These are phyloP conservation scores for Sutorius australiensis DNA, from an alignment of 768 basidiomycete genomes.

Conservation along the genomic window DNA sequence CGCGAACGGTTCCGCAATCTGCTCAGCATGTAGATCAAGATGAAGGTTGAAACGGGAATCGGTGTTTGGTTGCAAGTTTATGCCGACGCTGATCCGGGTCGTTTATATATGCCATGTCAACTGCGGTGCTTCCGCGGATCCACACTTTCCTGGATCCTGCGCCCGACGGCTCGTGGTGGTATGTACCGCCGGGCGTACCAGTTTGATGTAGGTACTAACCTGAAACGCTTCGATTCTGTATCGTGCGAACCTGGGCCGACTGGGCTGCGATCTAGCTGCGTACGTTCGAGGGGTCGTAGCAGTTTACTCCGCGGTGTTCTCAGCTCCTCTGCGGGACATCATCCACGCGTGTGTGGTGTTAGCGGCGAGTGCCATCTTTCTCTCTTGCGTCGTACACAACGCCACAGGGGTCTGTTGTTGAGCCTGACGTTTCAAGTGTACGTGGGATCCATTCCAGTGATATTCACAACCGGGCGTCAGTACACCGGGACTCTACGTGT, in stretches of 20 bases:
- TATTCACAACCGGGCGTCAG: neutral
- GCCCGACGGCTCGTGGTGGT: conserved; percentile 2
- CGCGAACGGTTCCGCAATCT: too few relatives aligned
- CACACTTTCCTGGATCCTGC: too few relatives aligned
- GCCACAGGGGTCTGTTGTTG: neutral
- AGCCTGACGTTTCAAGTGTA: neutral
- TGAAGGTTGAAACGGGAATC: too few relatives aligned
- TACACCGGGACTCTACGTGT: neutral
- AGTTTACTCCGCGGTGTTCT: neutral
- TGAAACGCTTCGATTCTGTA: neutral
- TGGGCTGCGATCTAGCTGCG: neutral
- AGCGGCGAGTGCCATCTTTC: neutral
- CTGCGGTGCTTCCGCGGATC: conserved; percentile 12
- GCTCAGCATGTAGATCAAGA: too few relatives aligned
- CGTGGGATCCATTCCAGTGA: neutral
- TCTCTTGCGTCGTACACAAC: neutral
- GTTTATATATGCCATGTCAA: conserved; percentile 6
- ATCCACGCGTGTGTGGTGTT: neutral
- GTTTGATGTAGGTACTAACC: neutral
- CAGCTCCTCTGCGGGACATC: neutral
- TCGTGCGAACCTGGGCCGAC: neutral
- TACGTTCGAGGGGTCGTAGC: neutral
- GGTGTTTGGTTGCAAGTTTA: too few relatives aligned
- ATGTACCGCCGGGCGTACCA: neutral
- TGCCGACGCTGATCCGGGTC: conserved; percentile 1